Percentiles rank a stretch among this genome's conserved stretches.
phyloP scores from a whole-genome alignment of 176 grass and related monocot genomes.

The Coix lacrymajobi region DNA sequence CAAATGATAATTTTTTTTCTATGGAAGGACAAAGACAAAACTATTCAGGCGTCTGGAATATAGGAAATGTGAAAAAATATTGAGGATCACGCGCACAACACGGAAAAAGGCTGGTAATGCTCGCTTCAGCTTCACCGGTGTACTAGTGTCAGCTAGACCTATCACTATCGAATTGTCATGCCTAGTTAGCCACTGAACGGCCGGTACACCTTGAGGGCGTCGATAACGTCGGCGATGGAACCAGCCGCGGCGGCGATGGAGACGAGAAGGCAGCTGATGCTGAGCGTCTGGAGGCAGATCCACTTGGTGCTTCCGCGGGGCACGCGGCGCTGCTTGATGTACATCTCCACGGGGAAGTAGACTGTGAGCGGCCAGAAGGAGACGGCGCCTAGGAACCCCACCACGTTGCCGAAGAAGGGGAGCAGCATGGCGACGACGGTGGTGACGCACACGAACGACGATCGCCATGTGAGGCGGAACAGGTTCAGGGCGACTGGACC shows the following conservation, averaged over 20 bases:
- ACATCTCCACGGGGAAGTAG: constrained; percentile 58
- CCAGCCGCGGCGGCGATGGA: neutral
- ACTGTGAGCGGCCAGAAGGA: constrained; percentile 67
- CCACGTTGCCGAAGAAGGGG: constrained; percentile 23
- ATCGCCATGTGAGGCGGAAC: neutral
- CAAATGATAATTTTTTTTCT: too few relatives aligned
- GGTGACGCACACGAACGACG: constrained; percentile 20
- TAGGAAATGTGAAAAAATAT: too few relatives aligned
- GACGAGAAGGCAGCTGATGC: neutral
- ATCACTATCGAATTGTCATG: too few relatives aligned
- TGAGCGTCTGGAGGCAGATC: neutral
- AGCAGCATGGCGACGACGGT: constrained; percentile 23
- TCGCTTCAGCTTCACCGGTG: too few relatives aligned
- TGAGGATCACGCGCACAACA: too few relatives aligned
- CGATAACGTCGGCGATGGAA: neutral
- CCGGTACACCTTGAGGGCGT: neutral
- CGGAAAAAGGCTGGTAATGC: too few relatives aligned
- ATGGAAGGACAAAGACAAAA: too few relatives aligned
- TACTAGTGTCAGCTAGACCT: too few relatives aligned
- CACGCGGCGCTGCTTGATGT: constrained; percentile 30
- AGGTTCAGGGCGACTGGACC: neutral
- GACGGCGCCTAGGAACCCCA: constrained; percentile 1
- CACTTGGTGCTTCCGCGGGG: neutral
- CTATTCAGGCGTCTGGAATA: too few relatives aligned
- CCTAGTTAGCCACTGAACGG: neutral